Evolutionary conservation across 345 rosid species (phyloP).

Genomic region (Passiflora organensis): DNA sequence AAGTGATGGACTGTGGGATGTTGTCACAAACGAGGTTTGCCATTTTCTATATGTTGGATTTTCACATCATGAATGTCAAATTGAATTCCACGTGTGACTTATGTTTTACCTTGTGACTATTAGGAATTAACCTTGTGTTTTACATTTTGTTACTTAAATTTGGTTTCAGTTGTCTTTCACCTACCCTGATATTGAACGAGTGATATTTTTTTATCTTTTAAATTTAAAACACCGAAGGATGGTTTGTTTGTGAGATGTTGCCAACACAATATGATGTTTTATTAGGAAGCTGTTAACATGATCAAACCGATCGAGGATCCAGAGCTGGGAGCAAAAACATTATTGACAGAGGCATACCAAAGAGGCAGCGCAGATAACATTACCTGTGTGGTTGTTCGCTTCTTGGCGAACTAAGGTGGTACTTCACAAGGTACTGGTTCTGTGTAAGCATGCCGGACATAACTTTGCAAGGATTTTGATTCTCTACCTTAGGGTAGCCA

Average conservation of each 20-base stretch:
- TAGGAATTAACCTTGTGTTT: too few species aligned
- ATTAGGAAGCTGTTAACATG: constrained; percentile 91
- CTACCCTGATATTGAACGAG: not conserved
- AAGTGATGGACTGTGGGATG: constrained; percentile 99
- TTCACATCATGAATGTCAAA: not conserved
- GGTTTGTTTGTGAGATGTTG: not conserved
- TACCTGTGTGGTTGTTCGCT: constrained; percentile 90
- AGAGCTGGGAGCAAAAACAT: constrained; percentile 80
- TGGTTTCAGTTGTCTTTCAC: not conserved
- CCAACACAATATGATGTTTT: constrained; percentile 10
- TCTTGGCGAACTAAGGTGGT: constrained; percentile 49
- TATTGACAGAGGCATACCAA: constrained; percentile 88
- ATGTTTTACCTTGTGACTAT: too few species aligned
- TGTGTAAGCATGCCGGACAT: constrained; percentile 16
- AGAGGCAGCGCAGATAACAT: constrained; percentile 98
- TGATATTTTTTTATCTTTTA: not conserved
- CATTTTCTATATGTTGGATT: not conserved
- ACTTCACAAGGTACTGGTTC: constrained; percentile 26
- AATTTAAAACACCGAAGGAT: too few species aligned
- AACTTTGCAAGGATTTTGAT: not conserved
- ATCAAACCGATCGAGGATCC: constrained; percentile 70
- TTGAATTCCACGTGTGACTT: too few species aligned
- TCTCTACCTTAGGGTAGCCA: constrained; percentile 1
- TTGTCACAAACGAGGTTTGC: constrained; percentile 86
- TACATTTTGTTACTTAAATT: too few species aligned